Evolutionary conservation across 139 green algal genomes (phyloP).

Genomic region (Spirogloea muscicola): DNA sequence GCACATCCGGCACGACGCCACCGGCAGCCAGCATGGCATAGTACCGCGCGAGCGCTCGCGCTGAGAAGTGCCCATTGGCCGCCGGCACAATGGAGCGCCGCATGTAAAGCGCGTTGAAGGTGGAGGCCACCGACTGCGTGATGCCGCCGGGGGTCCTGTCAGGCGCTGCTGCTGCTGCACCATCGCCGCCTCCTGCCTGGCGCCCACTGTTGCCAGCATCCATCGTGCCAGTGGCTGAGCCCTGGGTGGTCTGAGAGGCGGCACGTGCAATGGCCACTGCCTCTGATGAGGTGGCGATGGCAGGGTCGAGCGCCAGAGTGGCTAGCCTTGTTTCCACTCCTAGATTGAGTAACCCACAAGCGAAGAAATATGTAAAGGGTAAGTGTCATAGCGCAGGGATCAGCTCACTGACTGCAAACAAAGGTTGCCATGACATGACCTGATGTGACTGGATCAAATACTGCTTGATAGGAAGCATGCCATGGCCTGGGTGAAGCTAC

Average conservation of each 20-base stretch:
- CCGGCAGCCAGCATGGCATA: slow-evolving; percentile 28
- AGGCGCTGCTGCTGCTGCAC: not conserved
- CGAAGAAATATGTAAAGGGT: too few relatives aligned
- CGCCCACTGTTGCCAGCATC: not conserved
- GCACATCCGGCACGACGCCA: slow-evolving; percentile 15
- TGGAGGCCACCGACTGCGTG: slow-evolving; percentile 2
- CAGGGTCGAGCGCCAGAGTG: slow-evolving; percentile 28
- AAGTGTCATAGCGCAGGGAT: too few relatives aligned
- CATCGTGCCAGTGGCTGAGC: not conserved
- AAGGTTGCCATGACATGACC: too few relatives aligned
- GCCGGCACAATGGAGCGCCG: slow-evolving; percentile 46
- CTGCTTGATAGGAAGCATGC: too few relatives aligned
- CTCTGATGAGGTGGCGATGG: not conserved
- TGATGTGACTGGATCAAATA: too few relatives aligned
- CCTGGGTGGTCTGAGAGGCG: not conserved
- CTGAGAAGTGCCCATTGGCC: slow-evolving; percentile 58
- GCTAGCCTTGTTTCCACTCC: slow-evolving; percentile 40
- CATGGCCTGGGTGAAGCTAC: too few relatives aligned
- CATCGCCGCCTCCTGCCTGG: not conserved
- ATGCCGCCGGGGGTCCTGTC: not conserved
- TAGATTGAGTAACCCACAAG: not conserved
- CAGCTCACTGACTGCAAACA: too few relatives aligned
- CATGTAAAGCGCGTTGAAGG: slow-evolving; percentile 53
- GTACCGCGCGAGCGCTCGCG: slow-evolving; percentile 47
- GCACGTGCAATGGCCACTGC: not conserved